Percentiles rank a stretch among this genome's conserved stretches.
Conservation (phyloP, 352 stramenopile species). For the Phytophthora rubi region DNA sequence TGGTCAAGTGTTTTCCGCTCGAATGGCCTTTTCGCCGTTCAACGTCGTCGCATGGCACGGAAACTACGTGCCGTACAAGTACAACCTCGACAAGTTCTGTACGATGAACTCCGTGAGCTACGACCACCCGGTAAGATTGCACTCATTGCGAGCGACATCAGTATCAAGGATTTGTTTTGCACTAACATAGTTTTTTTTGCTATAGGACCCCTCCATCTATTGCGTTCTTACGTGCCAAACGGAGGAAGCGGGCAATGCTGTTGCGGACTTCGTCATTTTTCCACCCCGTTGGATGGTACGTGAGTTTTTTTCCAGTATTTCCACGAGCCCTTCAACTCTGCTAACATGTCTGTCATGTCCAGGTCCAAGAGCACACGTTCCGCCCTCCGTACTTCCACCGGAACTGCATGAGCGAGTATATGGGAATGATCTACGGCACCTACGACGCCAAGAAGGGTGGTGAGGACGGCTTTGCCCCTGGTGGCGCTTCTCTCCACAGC, state of each 20-base stretch:
- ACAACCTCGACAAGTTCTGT: slow-evolving; percentile 96
- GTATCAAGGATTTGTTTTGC: neutral
- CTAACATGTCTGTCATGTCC: neutral
- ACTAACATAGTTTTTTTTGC: neutral
- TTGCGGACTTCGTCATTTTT: slow-evolving; percentile 98
- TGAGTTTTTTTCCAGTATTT: slow-evolving; percentile 16
- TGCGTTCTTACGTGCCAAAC: slow-evolving; percentile 96
- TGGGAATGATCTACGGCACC: slow-evolving; percentile 96
- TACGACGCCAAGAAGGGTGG: slow-evolving; percentile 96
- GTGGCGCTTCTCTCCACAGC: slow-evolving; percentile 93
- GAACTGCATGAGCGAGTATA: slow-evolving; percentile 98
- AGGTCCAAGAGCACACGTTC: slow-evolving; percentile 92
- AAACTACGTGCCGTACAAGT: slow-evolving; percentile 98
- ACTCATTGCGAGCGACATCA: neutral
- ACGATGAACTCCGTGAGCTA: slow-evolving; percentile 96
- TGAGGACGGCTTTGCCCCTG: slow-evolving; percentile 90
- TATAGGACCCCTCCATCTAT: slow-evolving; percentile 95
- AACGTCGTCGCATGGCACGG: slow-evolving; percentile 98
- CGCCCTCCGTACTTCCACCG: slow-evolving; percentile 95
- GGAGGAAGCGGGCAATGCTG: slow-evolving; percentile 92
- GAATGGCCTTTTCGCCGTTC: slow-evolving; percentile 92
- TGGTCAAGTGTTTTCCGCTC: slow-evolving; percentile 87
- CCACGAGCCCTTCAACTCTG: neutral
- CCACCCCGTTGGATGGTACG: slow-evolving; percentile 94
- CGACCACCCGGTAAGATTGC: slow-evolving; percentile 87